A percentile compares a stretch with the other conserved stretches of the same genome.
Evolutionary conservation across 163 green algal species (phyloP).

Genomic region (Scenedesmus sp.): DNA sequence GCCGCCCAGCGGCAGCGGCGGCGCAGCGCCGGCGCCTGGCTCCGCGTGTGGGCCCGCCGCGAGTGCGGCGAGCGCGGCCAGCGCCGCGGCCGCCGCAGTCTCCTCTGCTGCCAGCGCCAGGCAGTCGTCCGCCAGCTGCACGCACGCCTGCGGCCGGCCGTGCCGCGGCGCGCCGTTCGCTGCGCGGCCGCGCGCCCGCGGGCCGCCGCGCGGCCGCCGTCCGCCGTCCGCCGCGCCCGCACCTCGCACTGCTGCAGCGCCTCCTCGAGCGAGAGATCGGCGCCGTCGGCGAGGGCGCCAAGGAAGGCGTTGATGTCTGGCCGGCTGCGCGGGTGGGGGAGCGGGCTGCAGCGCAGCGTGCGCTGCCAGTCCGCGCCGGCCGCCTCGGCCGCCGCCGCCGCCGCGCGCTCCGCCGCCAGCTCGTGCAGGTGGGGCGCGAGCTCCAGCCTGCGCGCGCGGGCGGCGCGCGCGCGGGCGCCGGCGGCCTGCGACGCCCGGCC

Average conservation of each 20-base stretch:
- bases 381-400: slow-evolving; percentile 14
- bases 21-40: too few species aligned
- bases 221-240: too few species aligned
- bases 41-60: background rate
- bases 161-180: background rate
- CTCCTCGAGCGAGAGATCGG: too few species aligned
- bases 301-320: slow-evolving; percentile 52
- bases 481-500: too few species aligned
- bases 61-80: background rate
- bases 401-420: slow-evolving; percentile 40
- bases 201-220: too few species aligned
- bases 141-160: slow-evolving; percentile 5
- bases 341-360: slow-evolving; percentile 54
- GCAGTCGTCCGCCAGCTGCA: slow-evolving; percentile 13
- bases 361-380: slow-evolving; percentile 56
- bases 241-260: slow-evolving; percentile 34
- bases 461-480: too few species aligned
- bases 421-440: slow-evolving; percentile 49
- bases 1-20: too few species aligned
- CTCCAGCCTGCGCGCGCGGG: slow-evolving; percentile 40
- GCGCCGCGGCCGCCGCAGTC: background rate
- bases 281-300: slow-evolving; percentile 20
- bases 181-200: too few species aligned
- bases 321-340: slow-evolving; percentile 50
- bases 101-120: slow-evolving; percentile 14